Evolutionary conservation across 352 stramenopile genomes (phyloP), one percentile per base, ranked within the genome.

Genomic region (Globisporangium uncinulatum): DNA sequence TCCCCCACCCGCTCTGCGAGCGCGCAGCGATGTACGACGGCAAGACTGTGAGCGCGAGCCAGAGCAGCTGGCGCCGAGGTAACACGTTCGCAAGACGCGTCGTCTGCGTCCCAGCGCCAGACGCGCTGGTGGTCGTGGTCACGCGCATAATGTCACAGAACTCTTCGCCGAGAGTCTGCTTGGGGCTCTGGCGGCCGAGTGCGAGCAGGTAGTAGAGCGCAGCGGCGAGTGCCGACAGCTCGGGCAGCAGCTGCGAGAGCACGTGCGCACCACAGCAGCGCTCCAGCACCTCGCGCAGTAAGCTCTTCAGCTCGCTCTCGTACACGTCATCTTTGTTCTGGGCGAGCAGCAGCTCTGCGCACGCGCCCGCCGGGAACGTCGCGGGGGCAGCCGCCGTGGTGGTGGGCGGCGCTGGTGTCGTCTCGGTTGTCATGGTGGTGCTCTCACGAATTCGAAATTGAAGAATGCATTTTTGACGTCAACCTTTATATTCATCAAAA

Each of bases 101-200:
- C 0, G 19, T 1, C 24, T 29, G 24, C 24, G 24, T 29, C 24
- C 24, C 11, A n/a, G 4, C 7, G 4, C 9, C 6, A 1, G 8
- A n/a, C 13, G 32, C 15, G 5, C 17, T 41, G 1, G 45, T 39
- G 17, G 63, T 74, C 5, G 69, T 71, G 21, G 24, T 29, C 24
- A 93, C 76, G 36, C 83, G 83, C 47, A 93, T 74, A 13, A 94
- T 71, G 51, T 94, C 84, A 46, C 86, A 94, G 59, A 89, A 95
- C 51, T 95, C 86, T 58, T 95, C 86, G 9, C 86, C 86, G n/a
- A 95, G 71, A 39, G 83, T 93, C 56, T 95, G 86, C 54, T 84
- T 71, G 37, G 83, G 79, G 49, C 76, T 76, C 51, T 70, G 70
- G 47, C 62, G 52, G 6, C 79, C 73, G 15, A 94, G 68, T 48